Conservation (phyloP, 495 filamentous ascomycete genomes). For the Glutinoglossum americanum region DNA sequence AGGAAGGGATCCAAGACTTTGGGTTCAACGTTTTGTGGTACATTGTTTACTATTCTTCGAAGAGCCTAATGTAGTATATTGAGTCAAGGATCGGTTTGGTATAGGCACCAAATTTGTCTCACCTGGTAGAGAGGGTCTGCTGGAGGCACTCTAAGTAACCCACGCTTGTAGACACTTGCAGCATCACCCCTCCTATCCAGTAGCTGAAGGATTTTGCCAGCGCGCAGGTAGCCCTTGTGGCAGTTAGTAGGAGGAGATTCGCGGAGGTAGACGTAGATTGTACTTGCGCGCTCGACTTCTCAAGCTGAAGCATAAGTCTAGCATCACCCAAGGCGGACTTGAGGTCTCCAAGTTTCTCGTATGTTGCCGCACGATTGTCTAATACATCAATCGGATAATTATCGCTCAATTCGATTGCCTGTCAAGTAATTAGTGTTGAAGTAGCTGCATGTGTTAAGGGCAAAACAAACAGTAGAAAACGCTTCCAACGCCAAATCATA, state of each 20-base stretch:
- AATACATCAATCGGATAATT: slow-evolving; percentile 17
- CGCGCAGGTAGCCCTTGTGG: slow-evolving; percentile 39
- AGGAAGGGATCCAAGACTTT: slow-evolving; percentile 2
- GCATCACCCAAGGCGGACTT: slow-evolving; percentile 35
- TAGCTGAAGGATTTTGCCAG: slow-evolving; percentile 35
- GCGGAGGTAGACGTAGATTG: not conserved
- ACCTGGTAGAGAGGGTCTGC: slow-evolving; percentile 26
- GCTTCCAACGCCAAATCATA: slow-evolving; percentile 3
- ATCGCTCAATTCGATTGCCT: slow-evolving; percentile 2
- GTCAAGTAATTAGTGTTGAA: not conserved
- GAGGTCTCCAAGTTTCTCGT: slow-evolving; percentile 33
- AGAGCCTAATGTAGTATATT: not conserved
- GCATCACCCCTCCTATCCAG: slow-evolving; percentile 31
- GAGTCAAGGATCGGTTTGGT: not conserved
- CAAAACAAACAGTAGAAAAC: slow-evolving; percentile 1
- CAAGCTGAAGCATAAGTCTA: slow-evolving; percentile 32
- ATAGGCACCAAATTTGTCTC: slow-evolving; percentile 1
- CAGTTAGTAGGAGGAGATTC: slow-evolving; percentile 2
- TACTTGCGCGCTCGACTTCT: slow-evolving; percentile 27
- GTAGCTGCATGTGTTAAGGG: no score
- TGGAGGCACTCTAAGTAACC: slow-evolving; percentile 25
- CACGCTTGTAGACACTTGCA: slow-evolving; percentile 37
- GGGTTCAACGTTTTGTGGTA: not conserved
- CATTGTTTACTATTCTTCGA: not conserved
- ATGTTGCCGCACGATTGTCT: slow-evolving; percentile 38